phyloP scores from a whole-genome alignment of 805 yeast genomes.

The Yamadazyma akitaensis region DNA sequence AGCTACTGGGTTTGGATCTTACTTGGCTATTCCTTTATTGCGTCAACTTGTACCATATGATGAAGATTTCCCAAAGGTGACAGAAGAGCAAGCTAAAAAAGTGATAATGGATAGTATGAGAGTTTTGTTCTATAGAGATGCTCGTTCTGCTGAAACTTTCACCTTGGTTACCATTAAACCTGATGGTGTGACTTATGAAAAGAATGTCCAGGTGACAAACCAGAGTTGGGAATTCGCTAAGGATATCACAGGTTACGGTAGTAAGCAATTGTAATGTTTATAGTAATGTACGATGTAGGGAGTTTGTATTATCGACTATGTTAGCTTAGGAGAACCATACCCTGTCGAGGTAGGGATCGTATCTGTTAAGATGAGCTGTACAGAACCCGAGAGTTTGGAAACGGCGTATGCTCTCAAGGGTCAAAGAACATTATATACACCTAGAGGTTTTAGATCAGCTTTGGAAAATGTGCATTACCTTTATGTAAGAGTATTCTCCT shows the following conservation, averaged over 20 bases:
- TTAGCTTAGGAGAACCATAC: too few relatives aligned
- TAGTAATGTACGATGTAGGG: neutral
- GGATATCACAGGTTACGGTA: slow-evolving; percentile 87
- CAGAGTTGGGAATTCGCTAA: slow-evolving; percentile 91
- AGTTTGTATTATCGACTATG: neutral
- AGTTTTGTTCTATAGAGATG: slow-evolving; percentile 93
- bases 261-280: slow-evolving; percentile 41
- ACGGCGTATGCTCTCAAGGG: too few relatives aligned
- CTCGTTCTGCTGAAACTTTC: slow-evolving; percentile 85
- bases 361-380: too few relatives aligned
- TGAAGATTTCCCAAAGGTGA: slow-evolving; percentile 64
- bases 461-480: too few relatives aligned
- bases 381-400: too few relatives aligned
- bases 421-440: too few relatives aligned
- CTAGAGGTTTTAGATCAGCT: too few relatives aligned
- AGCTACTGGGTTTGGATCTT: slow-evolving; percentile 96
- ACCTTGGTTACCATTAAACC: slow-evolving; percentile 68
- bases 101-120: slow-evolving; percentile 87
- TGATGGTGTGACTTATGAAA: slow-evolving; percentile 46
- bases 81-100: slow-evolving; percentile 71
- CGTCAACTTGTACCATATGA: slow-evolving; percentile 81
- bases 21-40: slow-evolving; percentile 87
- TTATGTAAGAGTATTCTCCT: too few relatives aligned
- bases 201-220: slow-evolving; percentile 61
- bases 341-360: too few relatives aligned